Percentiles rank a stretch among this genome's conserved stretches.
phyloP scores from a whole-genome alignment of 2,329 filamentous ascomycete species.

The Leptographium procerum region DNA sequence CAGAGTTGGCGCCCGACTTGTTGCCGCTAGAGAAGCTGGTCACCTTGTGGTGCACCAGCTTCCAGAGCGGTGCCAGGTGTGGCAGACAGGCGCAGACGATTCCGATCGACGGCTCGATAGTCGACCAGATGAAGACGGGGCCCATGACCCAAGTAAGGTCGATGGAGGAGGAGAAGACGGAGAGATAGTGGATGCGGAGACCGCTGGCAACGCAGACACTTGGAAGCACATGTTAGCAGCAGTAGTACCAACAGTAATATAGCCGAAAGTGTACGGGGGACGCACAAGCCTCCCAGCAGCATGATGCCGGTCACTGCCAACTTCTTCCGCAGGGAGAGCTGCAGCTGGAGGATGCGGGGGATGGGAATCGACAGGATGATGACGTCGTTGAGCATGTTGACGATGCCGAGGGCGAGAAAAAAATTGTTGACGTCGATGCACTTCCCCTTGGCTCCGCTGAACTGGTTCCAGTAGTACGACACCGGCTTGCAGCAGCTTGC shows the following conservation, averaged over 20 bases:
- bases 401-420: slow-evolving; percentile 12
- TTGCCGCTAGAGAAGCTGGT: neutral
- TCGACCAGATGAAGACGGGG: slow-evolving; percentile 21
- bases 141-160: slow-evolving; percentile 15
- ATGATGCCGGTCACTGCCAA: slow-evolving; percentile 32
- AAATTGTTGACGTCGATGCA: slow-evolving; percentile 9
- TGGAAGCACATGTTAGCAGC: neutral
- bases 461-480: slow-evolving; percentile 7
- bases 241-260: neutral
- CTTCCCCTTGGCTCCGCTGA: slow-evolving; percentile 10
- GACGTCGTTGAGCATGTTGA: slow-evolving; percentile 20
- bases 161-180: slow-evolving; percentile 1
- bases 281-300: slow-evolving; percentile 26
- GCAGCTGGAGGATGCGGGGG: slow-evolving; percentile 25
- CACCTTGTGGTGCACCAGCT: neutral
- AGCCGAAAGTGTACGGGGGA: too few species aligned
- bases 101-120: slow-evolving; percentile 21
- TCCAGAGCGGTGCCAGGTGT: slow-evolving; percentile 25
- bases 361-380: slow-evolving; percentile 28
- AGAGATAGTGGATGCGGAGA: slow-evolving; percentile 11
- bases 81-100: slow-evolving; percentile 32
- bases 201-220: slow-evolving; percentile 19
- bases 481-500: slow-evolving; percentile 7
- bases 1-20: neutral
- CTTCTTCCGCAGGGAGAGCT: slow-evolving; percentile 33